Evolutionary conservation across 2,329 filamentous ascomycete genomes (phyloP).

Genomic region (Thermomyces lanuginosus): DNA sequence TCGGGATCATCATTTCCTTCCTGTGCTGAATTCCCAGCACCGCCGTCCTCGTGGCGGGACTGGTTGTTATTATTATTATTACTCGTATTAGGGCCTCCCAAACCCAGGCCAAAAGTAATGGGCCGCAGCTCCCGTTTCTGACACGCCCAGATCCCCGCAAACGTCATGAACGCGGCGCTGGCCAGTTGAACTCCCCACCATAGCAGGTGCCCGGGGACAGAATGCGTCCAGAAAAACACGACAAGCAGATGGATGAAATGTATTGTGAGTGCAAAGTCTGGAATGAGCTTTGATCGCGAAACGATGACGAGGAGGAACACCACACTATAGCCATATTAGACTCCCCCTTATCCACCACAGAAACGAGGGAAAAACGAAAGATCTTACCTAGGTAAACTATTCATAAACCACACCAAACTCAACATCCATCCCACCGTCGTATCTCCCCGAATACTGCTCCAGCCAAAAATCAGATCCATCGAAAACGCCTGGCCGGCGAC

Average conservation of each 20-base stretch:
- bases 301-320: conserved; percentile 71
- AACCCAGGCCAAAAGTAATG: conserved; percentile 60
- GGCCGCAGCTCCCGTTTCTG: conserved; percentile 77
- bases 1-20: conserved; percentile 7
- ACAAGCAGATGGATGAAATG: conserved; percentile 67
- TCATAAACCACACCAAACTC: conserved; percentile 51
- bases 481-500: conserved; percentile 46
- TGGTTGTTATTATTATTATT: conserved; percentile 3
- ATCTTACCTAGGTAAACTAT: conserved; percentile 46
- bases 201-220: conserved; percentile 58
- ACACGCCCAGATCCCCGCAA: conserved; percentile 75
- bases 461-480: conserved; percentile 44
- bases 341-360: neutral
- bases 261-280: conserved; percentile 82
- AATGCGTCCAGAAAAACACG: conserved; percentile 61
- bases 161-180: conserved; percentile 48
- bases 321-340: conserved; percentile 42
- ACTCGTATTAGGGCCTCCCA: conserved; percentile 9
- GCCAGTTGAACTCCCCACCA: conserved; percentile 66
- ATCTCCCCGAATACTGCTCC: conserved; percentile 48
- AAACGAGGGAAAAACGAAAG: conserved; percentile 10
- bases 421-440: conserved; percentile 55
- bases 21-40: conserved; percentile 4
- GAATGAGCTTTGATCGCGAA: conserved; percentile 79
- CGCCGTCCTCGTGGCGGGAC: conserved; percentile 7